Evolutionary conservation across 805 yeast species (phyloP), one percentile per base, ranked within the genome.

Genomic region (Grigorovia yakushimaensis): DNA sequence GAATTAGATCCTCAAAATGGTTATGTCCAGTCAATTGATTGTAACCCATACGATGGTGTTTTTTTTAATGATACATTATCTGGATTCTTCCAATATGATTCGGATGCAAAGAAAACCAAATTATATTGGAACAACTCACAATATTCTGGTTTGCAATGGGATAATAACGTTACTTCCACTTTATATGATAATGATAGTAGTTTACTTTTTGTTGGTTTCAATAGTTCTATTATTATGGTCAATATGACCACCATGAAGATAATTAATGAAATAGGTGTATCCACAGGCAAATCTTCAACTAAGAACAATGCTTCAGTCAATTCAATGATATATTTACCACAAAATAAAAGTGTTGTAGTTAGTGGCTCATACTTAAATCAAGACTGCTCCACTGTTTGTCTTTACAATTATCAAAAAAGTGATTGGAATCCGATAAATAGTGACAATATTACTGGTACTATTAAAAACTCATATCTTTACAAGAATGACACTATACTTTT

Each of bases 301-400:
- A n/a, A 57, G 61, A 7, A 71, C 79, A 13, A 11, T 3, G 15
- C 17, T 7, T 4, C 6, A 17, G 17, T 33, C 8, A 69, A 70
- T 13, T 61, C 77, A 1, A 61, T 76, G 45, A 52, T 73, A 17
- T 67, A 67, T 33, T 70, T 73, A 30, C 68, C 68, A 21, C 65
- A 63, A 24, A 68, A 71, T 24, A 46, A 66, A 7, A 67, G 73
- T 1, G 55, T 70, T 18, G 64, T 88, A 23, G 69, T 85, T 11
- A 95, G 84, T 38, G 96, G 97, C 21, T 70, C 74, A 40, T 88
- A 70, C 19, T 81, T 84, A 1, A 81, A 83, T 0, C 67, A 77
- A 4, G 65, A 66, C 22, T 88, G 96, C 64, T 61, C 70, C 2
- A 73, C 78, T 1, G 63, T 89, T 36, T 88, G 96, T 61, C 65